These are phyloP conservation scores for Thelonectria rubi DNA, from an alignment of 2,329 filamentous ascomycete species.

Conservation along the genomic window DNA sequence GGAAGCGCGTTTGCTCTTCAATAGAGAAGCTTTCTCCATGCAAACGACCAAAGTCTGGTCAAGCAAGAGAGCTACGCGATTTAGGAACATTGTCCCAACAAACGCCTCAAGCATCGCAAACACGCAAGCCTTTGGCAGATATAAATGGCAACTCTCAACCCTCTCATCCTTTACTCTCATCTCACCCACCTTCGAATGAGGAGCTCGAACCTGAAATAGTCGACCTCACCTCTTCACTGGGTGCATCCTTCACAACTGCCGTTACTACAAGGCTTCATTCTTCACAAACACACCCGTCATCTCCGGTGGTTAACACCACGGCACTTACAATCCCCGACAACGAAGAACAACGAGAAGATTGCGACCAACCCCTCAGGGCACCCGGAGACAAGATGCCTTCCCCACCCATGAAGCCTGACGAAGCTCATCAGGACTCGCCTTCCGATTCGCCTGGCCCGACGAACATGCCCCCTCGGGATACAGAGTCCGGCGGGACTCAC, in stretches of 20 bases:
- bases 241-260: conserved; percentile 19
- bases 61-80: background rate
- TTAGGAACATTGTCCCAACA: background rate
- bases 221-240: conserved; percentile 29
- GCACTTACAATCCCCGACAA: conserved; percentile 8
- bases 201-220: conserved; percentile 14
- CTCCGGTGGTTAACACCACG: conserved; percentile 3
- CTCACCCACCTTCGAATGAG: background rate
- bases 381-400: background rate
- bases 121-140: conserved; percentile 35
- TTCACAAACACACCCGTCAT: conserved; percentile 6
- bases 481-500: background rate
- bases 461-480: background rate
- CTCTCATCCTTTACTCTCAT: conserved; percentile 2
- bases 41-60: conserved; percentile 34
- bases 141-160: conserved; percentile 39
- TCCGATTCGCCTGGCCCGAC: too few relatives aligned
- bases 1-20: conserved; percentile 16
- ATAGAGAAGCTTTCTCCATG: conserved; percentile 9
- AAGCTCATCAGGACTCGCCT: background rate
- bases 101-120: conserved; percentile 4
- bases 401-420: background rate
- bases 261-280: conserved; percentile 5
- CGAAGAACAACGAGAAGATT: background rate
- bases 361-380: background rate